Evolutionary conservation across 768 basidiomycete genomes (phyloP).

Genomic region (Boletus pseudopeckii): DNA sequence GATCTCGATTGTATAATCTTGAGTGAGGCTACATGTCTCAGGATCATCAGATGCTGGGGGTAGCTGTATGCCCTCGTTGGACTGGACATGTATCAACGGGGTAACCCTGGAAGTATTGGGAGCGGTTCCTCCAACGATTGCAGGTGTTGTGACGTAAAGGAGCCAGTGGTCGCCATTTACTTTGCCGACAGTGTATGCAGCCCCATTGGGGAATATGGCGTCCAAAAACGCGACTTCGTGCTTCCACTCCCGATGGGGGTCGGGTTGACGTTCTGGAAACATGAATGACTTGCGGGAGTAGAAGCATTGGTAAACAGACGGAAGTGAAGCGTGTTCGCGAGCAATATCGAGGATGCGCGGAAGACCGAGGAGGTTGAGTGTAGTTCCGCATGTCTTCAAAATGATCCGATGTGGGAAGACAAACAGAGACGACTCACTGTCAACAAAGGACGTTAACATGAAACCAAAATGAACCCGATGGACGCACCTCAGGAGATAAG

Average conservation of each 20-base stretch:
- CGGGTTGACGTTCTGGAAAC: constrained; percentile 94
- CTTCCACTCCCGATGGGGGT: constrained; percentile 92
- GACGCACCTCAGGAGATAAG: constrained; percentile 90
- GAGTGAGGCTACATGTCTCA: constrained; percentile 22
- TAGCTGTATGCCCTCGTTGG: constrained; percentile 11
- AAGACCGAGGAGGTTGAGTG: constrained; percentile 92
- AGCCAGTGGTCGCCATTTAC: constrained; percentile 99
- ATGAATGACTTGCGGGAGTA: constrained; percentile 99
- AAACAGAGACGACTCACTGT: constrained; percentile 97
- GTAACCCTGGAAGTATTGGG: constrained; percentile 17
- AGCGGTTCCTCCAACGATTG: constrained; percentile 28
- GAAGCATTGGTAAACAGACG: constrained; percentile 84
- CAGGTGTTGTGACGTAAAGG: constrained; percentile 81
- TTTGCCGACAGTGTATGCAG: constrained; percentile 95
- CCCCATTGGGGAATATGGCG: constrained; percentile 79
- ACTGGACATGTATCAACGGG: constrained; percentile 12
- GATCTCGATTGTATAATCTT: constrained; percentile 96
- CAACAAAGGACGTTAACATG: constrained; percentile 13
- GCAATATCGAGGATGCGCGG: constrained; percentile 96
- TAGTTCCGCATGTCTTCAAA: constrained; percentile 98
- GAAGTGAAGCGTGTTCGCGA: constrained; percentile 57
- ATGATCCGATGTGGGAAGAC: constrained; percentile 94
- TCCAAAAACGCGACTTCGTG: constrained; percentile 92
- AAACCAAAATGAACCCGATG: background rate
- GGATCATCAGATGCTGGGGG: constrained; percentile 5